These are phyloP conservation scores for Chondrostereum purpureum DNA, from an alignment of 1,284 basidiomycete species.

Conservation along the genomic window DNA sequence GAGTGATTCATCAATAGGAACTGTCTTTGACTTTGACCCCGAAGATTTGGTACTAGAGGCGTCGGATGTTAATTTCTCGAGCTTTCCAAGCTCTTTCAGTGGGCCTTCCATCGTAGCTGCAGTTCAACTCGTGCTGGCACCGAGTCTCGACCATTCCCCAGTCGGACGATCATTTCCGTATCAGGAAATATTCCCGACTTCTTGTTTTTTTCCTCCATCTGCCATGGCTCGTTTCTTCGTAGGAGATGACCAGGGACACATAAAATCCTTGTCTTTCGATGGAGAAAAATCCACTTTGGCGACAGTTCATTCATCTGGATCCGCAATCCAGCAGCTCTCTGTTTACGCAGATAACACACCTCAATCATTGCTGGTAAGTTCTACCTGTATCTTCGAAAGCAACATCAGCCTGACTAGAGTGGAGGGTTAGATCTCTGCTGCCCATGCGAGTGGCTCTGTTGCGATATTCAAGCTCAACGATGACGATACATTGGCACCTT, in stretches of 20 bases:
- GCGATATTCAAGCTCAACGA: conserved; percentile 35
- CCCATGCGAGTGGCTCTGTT: conserved; percentile 50
- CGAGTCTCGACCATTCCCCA: conserved; percentile 1
- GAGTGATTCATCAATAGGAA: conserved; percentile 58
- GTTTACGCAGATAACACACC: conserved; percentile 19
- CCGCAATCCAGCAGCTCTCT: conserved; percentile 36
- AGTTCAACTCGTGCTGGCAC: conserved; percentile 3
- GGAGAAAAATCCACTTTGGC: conserved; percentile 21
- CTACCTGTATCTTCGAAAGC: conserved; percentile 4
- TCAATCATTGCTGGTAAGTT: conserved; percentile 32
- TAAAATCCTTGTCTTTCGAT: conserved; percentile 44
- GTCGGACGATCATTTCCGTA: neutral
- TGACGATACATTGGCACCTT: conserved; percentile 30
- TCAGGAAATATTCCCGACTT: neutral
- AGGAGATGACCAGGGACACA: conserved; percentile 68
- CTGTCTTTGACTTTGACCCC: conserved; percentile 42
- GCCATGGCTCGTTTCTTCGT: conserved; percentile 59
- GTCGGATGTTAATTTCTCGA: conserved; percentile 53
- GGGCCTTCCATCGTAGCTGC: conserved; percentile 54
- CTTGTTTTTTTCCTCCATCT: neutral
- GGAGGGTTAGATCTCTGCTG: conserved; percentile 55
- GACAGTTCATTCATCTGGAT: conserved; percentile 28
- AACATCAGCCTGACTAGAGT: conserved; percentile 2
- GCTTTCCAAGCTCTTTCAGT: conserved; percentile 68
- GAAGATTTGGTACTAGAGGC: no score